Base-by-base conservation (phyloP, 2,329 filamentous ascomycete genomes). In the Penicillium rolfsii region DNA sequence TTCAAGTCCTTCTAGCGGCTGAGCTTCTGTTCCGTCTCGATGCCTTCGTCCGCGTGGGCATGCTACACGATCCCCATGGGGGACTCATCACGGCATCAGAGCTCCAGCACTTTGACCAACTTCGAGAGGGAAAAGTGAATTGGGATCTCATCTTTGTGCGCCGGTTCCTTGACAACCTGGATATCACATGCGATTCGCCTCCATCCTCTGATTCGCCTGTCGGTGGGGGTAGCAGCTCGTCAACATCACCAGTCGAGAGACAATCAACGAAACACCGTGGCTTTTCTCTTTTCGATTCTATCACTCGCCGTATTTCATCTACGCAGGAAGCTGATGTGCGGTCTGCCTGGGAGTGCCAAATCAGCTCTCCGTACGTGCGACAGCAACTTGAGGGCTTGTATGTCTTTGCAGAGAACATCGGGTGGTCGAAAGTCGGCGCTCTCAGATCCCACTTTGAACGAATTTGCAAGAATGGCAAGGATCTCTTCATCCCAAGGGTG, bases 141-240 rank as follows among this genome's bases (percentile, higher is more conserved):
- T 86, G 84, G 84, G 83, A 85, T 70, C 71, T 87, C 26, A 76
- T 86, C 2, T 75, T 83, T 19, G 82, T 81, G 6, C 78, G 82
- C 24, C 77, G 81, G 2, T 85, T 85, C 54, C 71, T 85, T 35
- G 80, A 84, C 46, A 84, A 81, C 53, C 73, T 85, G n/a, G 69
- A 75, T 19, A 76, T 83, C 16, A 66, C 64, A 33, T 74, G 70
- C 55, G 52, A 43, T 9, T 53, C 64, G 8, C 55, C 58, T 16
- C 54, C 65, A 45, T 48, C 65, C 28, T 50, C 30, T 11, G 14
- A 46, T n/a, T 30, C 57, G n/a, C 43, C 63, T 19, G 48, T 40
- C n/a, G 49, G 33, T 36, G 43, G 40, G 9, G 9, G 14, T 40
- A 40, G 50, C 50, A 40, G 50, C 50, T 57, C 33, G 7, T 30